Conservation (phyloP, 2,329 filamentous ascomycete genomes). For the Fusarium temperatum region DNA sequence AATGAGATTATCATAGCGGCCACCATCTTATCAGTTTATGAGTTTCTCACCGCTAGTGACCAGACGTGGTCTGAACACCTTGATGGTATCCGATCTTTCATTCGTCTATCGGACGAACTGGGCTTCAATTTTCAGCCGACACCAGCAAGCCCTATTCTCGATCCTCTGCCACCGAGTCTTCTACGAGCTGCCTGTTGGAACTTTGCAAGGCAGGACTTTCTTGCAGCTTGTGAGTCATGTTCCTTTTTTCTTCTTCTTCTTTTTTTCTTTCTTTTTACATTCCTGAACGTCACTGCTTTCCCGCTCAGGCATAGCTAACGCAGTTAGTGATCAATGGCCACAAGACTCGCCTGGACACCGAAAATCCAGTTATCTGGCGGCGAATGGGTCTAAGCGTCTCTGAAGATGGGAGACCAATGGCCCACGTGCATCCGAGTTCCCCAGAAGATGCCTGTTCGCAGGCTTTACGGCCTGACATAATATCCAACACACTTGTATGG, state of each 20-base stretch:
- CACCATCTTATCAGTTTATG: background rate
- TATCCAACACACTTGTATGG: background rate
- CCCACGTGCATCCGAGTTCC: background rate
- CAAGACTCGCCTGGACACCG: background rate
- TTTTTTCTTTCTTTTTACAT: background rate
- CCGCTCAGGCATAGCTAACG: background rate
- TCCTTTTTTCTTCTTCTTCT: fast-evolving
- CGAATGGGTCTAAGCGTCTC: background rate
- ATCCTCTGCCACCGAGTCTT: background rate
- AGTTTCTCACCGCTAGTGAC: background rate
- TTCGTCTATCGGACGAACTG: background rate
- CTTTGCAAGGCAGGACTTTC: background rate
- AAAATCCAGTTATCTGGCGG: background rate
- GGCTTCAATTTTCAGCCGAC: background rate
- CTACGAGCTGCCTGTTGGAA: background rate
- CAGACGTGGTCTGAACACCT: background rate
- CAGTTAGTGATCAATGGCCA: background rate
- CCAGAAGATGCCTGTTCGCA: background rate
- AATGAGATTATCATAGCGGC: background rate
- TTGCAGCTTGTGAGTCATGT: background rate
- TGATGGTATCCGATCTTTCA: background rate
- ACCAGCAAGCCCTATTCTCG: background rate
- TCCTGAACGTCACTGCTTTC: background rate
- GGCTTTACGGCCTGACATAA: background rate
- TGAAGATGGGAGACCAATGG: background rate